These are phyloP conservation scores for Cantharellus anzutake DNA, from an alignment of 768 basidiomycete genomes.

Conservation along the genomic window DNA sequence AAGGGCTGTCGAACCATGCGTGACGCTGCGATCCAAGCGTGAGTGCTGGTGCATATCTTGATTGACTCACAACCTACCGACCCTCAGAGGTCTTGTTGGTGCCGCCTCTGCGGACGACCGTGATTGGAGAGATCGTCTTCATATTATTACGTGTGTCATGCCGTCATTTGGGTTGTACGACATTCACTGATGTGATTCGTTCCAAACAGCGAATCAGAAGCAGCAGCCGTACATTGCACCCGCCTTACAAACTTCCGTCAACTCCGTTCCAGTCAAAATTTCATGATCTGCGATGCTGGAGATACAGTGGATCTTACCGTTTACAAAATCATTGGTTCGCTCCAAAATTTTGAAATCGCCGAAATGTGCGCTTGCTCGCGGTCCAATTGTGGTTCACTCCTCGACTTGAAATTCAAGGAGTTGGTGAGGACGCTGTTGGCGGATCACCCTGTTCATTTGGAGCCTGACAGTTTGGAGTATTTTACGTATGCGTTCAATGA, in stretches of 20 bases:
- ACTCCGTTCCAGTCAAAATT: conserved; percentile 61
- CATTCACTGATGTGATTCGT: conserved; percentile 32
- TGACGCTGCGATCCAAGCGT: conserved; percentile 57
- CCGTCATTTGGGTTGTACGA: too few relatives aligned
- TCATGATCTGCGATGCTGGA: conserved; percentile 84
- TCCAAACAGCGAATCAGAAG: conserved; percentile 40
- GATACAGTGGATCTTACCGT: conserved; percentile 19
- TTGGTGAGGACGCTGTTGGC: conserved; percentile 56
- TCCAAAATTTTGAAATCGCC: conserved; percentile 71
- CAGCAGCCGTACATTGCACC: conserved; percentile 82
- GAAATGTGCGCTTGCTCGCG: conserved; percentile 80
- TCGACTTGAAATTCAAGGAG: conserved; percentile 71
- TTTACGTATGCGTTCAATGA: conserved; percentile 76
- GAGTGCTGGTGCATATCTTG: neutral
- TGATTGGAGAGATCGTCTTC: conserved; percentile 61
- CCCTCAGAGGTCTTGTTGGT: conserved; percentile 39
- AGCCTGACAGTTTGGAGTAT: conserved; percentile 62
- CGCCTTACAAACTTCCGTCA: conserved; percentile 64
- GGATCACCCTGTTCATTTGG: conserved; percentile 76
- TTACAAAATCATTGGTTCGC: conserved; percentile 55
- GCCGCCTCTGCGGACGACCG: conserved; percentile 48
- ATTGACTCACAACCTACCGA: neutral
- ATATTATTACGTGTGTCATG: conserved; percentile 47
- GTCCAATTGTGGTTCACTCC: conserved; percentile 68
- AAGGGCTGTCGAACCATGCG: conserved; percentile 74